These are phyloP conservation scores for Margaritispora aquatica DNA, from an alignment of 495 filamentous ascomycete genomes.

Conservation along the genomic window DNA sequence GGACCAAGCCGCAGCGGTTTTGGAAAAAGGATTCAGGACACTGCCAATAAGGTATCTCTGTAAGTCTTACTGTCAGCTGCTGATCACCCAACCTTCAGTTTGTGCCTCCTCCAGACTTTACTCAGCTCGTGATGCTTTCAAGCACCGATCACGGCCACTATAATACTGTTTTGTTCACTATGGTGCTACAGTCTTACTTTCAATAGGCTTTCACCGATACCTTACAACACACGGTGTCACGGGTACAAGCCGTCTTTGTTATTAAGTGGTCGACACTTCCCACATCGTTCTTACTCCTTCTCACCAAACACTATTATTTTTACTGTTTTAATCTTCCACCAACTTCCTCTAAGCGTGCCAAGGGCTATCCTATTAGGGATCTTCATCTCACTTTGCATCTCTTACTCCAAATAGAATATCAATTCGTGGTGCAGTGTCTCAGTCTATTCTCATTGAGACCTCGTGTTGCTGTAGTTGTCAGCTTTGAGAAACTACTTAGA, in stretches of 20 bases:
- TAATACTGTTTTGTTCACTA: too few species aligned
- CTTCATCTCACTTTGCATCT: not conserved
- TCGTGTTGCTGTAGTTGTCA: slow-evolving; percentile 21
- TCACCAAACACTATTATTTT: not conserved
- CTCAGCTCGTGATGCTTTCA: slow-evolving; percentile 4
- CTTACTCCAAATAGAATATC: slow-evolving; percentile 11
- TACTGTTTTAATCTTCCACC: not conserved
- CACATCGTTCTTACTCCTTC: not conserved
- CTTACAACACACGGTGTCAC: not conserved
- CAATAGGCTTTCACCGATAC: not conserved
- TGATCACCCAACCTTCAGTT: not conserved
- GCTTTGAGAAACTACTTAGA: slow-evolving; percentile 5
- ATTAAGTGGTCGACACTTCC: not conserved
- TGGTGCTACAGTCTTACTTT: too few species aligned
- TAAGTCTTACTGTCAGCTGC: slow-evolving; percentile 7
- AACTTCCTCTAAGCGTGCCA: not conserved
- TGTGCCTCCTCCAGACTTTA: not conserved
- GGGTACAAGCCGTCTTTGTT: not conserved
- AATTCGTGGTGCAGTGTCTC: slow-evolving; percentile 17
- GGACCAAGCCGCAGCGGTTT: not conserved
- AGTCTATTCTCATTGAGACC: slow-evolving; percentile 15
- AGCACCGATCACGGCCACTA: slow-evolving; percentile 4
- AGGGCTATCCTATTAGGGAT: slow-evolving; percentile 5
- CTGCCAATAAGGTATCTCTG: not conserved
- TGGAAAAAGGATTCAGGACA: too few species aligned